phyloP scores from a whole-genome alignment of 306 rosid genomes.

The Castanea sativa region DNA sequence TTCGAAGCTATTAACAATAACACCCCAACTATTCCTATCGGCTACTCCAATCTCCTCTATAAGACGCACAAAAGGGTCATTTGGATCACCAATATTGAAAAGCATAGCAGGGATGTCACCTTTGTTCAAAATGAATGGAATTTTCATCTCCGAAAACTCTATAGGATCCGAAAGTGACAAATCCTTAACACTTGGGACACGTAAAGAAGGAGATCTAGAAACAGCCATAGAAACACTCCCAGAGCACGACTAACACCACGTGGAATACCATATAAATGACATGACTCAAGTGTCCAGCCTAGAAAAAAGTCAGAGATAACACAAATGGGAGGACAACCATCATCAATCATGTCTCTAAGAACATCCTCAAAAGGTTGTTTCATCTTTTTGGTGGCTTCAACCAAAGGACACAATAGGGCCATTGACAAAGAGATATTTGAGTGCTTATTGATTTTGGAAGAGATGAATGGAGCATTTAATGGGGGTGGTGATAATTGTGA shows the following conservation, averaged over 20 bases:
- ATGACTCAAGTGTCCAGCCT: no score
- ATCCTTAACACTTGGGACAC: background rate
- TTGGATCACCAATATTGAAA: background rate
- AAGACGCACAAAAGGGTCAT: background rate
- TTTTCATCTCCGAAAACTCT: background rate
- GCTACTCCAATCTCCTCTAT: background rate
- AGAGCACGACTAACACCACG: constrained; percentile 18
- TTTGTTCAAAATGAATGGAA: constrained; percentile 12
- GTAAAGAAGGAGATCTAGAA: background rate
- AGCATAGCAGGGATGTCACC: background rate
- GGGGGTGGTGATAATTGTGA: no score
- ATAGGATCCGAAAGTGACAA: background rate
- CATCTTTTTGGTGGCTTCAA: no score
- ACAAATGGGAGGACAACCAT: no score
- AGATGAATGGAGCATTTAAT: no score
- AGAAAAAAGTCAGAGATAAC: no score
- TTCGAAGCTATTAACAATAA: constrained; percentile 21
- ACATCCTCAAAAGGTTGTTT: no score
- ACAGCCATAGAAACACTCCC: background rate
- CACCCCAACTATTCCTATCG: constrained; percentile 27
- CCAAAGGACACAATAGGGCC: no score
- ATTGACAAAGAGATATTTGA: no score
- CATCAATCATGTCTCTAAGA: no score
- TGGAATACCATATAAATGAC: background rate
- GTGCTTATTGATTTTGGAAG: no score